phyloP scores from a whole-genome alignment of 2,329 filamentous ascomycete genomes.

The Teratosphaeriaceae sp. region DNA sequence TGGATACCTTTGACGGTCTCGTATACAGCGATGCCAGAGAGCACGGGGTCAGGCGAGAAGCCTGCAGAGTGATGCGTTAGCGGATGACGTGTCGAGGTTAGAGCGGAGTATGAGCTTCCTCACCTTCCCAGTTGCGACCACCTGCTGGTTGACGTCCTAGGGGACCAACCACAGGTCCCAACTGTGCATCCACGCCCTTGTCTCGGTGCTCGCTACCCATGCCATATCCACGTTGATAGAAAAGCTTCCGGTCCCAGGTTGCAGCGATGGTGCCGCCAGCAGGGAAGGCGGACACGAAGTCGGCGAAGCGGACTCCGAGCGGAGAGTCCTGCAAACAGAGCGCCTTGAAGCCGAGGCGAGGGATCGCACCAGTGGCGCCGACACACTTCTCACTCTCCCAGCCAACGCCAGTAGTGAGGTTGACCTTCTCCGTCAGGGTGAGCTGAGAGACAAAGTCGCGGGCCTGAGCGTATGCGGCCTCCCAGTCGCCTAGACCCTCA shows the following conservation, averaged over 20 bases:
- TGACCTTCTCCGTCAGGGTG: conserved; percentile 85
- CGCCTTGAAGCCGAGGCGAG: conserved; percentile 60
- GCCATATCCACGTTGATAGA: conserved; percentile 60
- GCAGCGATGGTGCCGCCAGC: conserved; percentile 73
- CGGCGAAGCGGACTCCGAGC: conserved; percentile 68
- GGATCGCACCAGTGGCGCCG: conserved; percentile 64
- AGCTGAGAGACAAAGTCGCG: conserved; percentile 73
- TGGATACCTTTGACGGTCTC: conserved; percentile 76
- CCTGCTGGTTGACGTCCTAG: conserved; percentile 50
- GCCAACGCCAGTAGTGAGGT: conserved; percentile 84
- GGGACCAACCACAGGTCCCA: conserved; percentile 72
- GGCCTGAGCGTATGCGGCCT: conserved; percentile 67
- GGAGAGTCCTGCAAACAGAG: conserved; percentile 87
- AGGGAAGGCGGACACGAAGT: conserved; percentile 77
- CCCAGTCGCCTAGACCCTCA: conserved; percentile 67
- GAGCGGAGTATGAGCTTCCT: conserved; percentile 20
- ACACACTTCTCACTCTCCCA: conserved; percentile 69
- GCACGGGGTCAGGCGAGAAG: conserved; percentile 66
- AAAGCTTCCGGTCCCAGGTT: conserved; percentile 70
- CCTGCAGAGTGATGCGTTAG: conserved; percentile 11
- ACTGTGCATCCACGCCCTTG: conserved; percentile 68
- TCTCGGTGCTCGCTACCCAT: conserved; percentile 70
- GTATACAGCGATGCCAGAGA: conserved; percentile 65
- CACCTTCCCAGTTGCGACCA: conserved; percentile 61
- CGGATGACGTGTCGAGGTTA: background rate